These are phyloP conservation scores for Penicillium simplicissimum DNA, from an alignment of 495 filamentous ascomycete species.

Conservation along the genomic window DNA sequence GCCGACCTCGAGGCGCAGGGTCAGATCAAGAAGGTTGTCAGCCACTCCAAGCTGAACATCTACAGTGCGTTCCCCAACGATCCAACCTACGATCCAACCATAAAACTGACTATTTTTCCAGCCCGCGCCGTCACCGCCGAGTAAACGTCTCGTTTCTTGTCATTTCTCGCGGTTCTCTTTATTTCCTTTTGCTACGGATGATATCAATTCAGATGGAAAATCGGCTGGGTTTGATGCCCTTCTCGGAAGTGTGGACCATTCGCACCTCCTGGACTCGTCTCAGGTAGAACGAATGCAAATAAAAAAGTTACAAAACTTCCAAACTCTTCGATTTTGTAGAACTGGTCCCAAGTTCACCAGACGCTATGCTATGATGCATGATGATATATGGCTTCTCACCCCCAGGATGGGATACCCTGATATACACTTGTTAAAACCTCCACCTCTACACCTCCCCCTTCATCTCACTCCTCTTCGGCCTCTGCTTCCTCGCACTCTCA, in stretches of 20 bases:
- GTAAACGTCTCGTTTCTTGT: constrained; percentile 43
- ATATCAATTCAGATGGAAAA: constrained; percentile 47
- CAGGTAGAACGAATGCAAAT: constrained; percentile 37
- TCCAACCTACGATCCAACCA: neutral
- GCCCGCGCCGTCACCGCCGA: constrained; percentile 54
- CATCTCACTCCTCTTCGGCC: constrained; percentile 41
- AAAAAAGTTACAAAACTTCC: constrained; percentile 40
- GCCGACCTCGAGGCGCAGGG: constrained; percentile 97
- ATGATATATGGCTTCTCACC: neutral
- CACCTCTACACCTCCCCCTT: neutral
- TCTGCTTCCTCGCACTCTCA: constrained; percentile 43
- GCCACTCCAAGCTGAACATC: constrained; percentile 95
- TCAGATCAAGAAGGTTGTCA: constrained; percentile 96
- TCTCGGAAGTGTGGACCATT: constrained; percentile 38
- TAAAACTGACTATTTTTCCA: constrained; percentile 28
- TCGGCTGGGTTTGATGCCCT: constrained; percentile 46
- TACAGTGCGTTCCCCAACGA: constrained; percentile 66
- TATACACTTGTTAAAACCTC: neutral
- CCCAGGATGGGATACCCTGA: neutral
- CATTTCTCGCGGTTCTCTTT: constrained; percentile 44
- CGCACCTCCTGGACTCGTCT: constrained; percentile 28
- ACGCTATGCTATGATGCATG: neutral
- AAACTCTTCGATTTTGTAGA: constrained; percentile 3
- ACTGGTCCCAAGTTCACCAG: neutral
- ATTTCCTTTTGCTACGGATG: constrained; percentile 46